Conservation (phyloP, 2,329 filamentous ascomycete species). For the Phyllosticta citrichinensis region DNA sequence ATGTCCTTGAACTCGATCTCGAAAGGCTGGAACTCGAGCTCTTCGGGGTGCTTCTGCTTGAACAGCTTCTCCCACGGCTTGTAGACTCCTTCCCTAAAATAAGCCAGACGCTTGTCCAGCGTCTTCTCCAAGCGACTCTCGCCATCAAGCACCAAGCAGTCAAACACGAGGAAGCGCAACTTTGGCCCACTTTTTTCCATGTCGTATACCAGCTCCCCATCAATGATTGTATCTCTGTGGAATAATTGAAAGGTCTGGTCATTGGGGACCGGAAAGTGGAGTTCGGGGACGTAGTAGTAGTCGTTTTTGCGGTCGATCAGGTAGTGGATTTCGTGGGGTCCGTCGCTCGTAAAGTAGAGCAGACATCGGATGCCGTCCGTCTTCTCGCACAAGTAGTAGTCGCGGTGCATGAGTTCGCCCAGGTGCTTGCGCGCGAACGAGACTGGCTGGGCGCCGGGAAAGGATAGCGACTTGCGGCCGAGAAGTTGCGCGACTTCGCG, state of each 20-base stretch:
- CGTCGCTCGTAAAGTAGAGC: constrained; percentile 68
- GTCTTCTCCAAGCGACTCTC: constrained; percentile 67
- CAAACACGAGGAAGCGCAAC: constrained; percentile 83
- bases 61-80: constrained; percentile 58
- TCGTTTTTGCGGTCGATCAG: constrained; percentile 97
- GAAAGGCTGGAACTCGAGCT: constrained; percentile 64
- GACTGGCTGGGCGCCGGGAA: constrained; percentile 89
- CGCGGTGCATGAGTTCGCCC: constrained; percentile 66
- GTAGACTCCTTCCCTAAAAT: constrained; percentile 70
- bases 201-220: constrained; percentile 90
- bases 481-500: constrained; percentile 66
- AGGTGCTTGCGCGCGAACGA: constrained; percentile 79
- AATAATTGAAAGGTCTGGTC: constrained; percentile 51
- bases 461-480: constrained; percentile 54
- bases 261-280: constrained; percentile 70
- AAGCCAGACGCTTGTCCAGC: constrained; percentile 79
- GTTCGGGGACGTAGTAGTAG: constrained; percentile 71
- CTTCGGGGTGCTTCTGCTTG: constrained; percentile 49
- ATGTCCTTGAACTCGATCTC: constrained; percentile 79
- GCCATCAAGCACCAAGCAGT: constrained; percentile 75
- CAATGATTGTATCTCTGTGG: constrained; percentile 72
- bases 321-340: constrained; percentile 63
- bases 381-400: constrained; percentile 98
- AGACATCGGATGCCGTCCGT: constrained; percentile 93
- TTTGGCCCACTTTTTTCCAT: constrained; percentile 49